These are phyloP conservation scores for Penstemon davidsonii DNA, from an alignment of 257 asterid species.

Conservation along the genomic window DNA sequence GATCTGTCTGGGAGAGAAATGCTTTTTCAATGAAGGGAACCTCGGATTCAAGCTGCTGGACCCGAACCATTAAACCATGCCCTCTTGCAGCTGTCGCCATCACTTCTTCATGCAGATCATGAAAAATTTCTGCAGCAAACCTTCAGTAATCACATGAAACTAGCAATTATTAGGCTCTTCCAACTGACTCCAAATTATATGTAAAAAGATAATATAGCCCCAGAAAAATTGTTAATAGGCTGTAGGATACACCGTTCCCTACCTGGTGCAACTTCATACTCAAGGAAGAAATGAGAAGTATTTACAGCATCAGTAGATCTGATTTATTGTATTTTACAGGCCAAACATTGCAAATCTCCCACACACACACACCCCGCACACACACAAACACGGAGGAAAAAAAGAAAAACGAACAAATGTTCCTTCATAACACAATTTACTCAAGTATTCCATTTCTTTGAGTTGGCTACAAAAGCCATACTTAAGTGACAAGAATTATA, in stretches of 20 bases:
- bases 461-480: constrained; percentile 1
- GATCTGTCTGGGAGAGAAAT: constrained; percentile 83
- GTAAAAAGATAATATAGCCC: not conserved
- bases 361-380: too few species aligned
- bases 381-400: too few species aligned
- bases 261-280: not conserved
- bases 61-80: constrained; percentile 69
- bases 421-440: too few species aligned
- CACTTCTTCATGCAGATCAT: constrained; percentile 86
- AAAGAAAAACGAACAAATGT: too few species aligned
- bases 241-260: too few species aligned
- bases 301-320: not conserved
- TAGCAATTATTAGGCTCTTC: constrained; percentile 27
- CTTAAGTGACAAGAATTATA: not conserved
- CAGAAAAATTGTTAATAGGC: not conserved
- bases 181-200: not conserved
- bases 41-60: constrained; percentile 88
- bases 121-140: constrained; percentile 96
- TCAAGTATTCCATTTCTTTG: too few species aligned
- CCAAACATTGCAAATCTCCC: too few species aligned
- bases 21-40: constrained; percentile 80
- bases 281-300: not conserved
- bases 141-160: constrained; percentile 55
- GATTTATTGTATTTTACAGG: too few species aligned
- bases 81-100: constrained; percentile 94